These are phyloP conservation scores for Rubia balearica DNA, from an alignment of 305 asterid species.

Conservation along the genomic window DNA sequence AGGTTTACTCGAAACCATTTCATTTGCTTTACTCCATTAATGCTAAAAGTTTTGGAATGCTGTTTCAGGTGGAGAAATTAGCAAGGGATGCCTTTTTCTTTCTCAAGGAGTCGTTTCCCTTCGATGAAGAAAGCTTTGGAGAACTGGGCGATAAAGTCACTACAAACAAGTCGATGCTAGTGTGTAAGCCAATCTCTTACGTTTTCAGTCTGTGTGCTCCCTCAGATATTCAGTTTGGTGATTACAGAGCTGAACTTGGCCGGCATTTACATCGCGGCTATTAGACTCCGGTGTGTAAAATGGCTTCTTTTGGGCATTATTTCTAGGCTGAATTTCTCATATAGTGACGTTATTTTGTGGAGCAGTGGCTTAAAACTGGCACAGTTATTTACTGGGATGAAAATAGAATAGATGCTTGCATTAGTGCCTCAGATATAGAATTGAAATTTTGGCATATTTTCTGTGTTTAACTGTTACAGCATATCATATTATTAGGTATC, in stretches of 20 bases:
- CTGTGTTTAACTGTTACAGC: too few species aligned
- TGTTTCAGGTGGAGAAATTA: conserved; percentile 69
- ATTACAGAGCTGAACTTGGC: conserved; percentile 24
- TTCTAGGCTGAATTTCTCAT: neutral
- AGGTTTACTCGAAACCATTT: neutral
- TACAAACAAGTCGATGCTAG: conserved; percentile 33
- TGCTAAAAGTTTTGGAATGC: neutral
- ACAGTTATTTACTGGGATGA: too few species aligned
- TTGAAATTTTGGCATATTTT: too few species aligned
- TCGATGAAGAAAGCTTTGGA: conserved; percentile 67
- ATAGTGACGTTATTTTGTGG: neutral
- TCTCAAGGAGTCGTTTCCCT: conserved; percentile 59
- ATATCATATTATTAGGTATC: too few species aligned
- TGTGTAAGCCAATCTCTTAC: conserved; percentile 58
- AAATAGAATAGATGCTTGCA: too few species aligned
- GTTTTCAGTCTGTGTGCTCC: conserved; percentile 56
- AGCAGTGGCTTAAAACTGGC: neutral
- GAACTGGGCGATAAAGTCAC: conserved; percentile 36
- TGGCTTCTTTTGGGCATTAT: neutral
- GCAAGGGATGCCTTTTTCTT: conserved; percentile 72
- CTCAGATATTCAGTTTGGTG: conserved; percentile 24
- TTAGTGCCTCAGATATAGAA: too few species aligned
- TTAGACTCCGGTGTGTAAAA: conserved; percentile 3
- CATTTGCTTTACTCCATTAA: neutral
- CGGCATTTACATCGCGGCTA: conserved; percentile 19